Evolutionary conservation across 225 moss, liverwort and hornwort genomes (phyloP), one percentile per base, ranked within the genome.

Genomic region (Physcomitrium patens): DNA sequence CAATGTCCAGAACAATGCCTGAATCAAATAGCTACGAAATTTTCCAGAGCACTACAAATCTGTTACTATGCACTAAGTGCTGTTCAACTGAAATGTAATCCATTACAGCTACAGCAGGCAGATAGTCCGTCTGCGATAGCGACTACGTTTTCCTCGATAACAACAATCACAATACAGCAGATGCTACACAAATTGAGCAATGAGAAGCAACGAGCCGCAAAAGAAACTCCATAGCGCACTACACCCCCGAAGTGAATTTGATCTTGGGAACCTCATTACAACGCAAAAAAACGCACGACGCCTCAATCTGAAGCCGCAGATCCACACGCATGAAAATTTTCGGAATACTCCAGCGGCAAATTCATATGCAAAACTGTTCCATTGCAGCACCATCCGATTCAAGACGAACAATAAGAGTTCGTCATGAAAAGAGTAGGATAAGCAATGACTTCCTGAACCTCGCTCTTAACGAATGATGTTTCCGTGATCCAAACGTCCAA

Each of bases 1-100:
- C 86, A 69, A 90, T 72, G 69, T 90, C 83, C 1, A 88, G 76
- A 5, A 92, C 74, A 43, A 88, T 77, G 23, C 79, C 86, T 27
- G 90, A 84, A 24, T 65, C 54, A 17, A 92, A 86, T 12, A 90
- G 84, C 62, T 92, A 87, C 47, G 82, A 84, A 52, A 85, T 84
- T 7, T 23, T 59, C 23, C 7, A 20, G 31, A 57, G 7, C 13
- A 53, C 51, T 24, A 3, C 18, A 8, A 48, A 12, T 9, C 56
- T 23, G 12, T 23, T 22, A 10, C 56, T 57, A 12, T 63, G 31
- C 5, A 37, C 7, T 37, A 37, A 7, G 31, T 37, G 7, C 22
- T 23, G 3, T 14, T 19, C 27, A 54, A 12, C 20, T 54, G 3
- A 12, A 41, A 18, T 18, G 7, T 13, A 5, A 41, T 14, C 3